Evolutionary conservation across 2,329 filamentous ascomycete genomes (phyloP), one percentile per base, ranked within the genome.

Genomic region (Moelleriella libera): DNA sequence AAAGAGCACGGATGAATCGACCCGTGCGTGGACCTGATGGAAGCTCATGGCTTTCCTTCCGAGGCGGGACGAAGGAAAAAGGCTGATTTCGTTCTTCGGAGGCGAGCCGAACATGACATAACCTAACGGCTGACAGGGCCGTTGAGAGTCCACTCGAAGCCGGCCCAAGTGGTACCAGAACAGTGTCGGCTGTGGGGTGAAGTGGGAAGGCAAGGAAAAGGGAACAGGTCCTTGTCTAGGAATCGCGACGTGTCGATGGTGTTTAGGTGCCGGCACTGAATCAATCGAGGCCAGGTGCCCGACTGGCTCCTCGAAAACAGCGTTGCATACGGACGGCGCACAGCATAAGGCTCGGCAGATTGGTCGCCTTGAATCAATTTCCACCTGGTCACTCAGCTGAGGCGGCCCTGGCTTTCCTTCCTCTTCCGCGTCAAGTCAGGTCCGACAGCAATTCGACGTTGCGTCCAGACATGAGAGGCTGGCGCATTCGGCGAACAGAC

Each of bases 1-100:
- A 43, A 29, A 30, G 41, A 44, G 44, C 49, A 48, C 48, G 46
- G 46, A 46, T 46, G 42, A 50, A 48, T 47, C 32, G 28, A 47
- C 46, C 44, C 49, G 44, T 50, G 46, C 44, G 49, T 41, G 28
- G 34, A 28, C 28, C 41, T 37, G 8, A 30, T 44, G 32, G 41
- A 29, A 47, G n/a, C 10, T 11, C n/a, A 14, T 41, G 40, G 11
- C 14, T 41, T 41, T 41, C 7, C 14, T 41, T 21, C 40, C 34
- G 9, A 39, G 21, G 21, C 21, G 21, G 21, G 21, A 21, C 2
- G 21, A 21, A 21, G 21, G 21, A 21, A 21, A 21, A 21, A 21
- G 21, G 21, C 21, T 21, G 21, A 21, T 21, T 21, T 39, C 34
- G 12, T 12, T 39, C 34, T 4, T 46, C 46, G 48, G 48, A 31